Evolutionary conservation across 306 rosid species (phyloP).

Genomic region (Corylus americana): DNA sequence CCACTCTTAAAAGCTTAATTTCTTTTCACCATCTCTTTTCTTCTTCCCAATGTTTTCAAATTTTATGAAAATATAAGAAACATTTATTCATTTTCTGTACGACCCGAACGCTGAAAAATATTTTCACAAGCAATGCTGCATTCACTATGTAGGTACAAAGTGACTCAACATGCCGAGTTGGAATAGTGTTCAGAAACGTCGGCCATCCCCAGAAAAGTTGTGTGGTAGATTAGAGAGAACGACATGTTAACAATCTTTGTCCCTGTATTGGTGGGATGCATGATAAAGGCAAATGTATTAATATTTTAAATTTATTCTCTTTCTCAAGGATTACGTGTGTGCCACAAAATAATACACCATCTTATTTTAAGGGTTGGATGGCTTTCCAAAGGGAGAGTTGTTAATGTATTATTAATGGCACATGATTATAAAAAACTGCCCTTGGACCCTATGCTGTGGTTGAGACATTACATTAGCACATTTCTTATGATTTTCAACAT

Average conservation of each 20-base stretch:
- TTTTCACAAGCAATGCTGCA: no score
- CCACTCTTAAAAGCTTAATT: no score
- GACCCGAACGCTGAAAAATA: no score
- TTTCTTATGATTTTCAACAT: neutral
- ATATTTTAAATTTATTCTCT: slow-evolving; percentile 28
- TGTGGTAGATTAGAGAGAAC: slow-evolving; percentile 41
- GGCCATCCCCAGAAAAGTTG: slow-evolving; percentile 16
- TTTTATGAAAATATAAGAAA: no score
- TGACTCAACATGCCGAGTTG: neutral
- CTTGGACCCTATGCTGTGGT: slow-evolving; percentile 7
- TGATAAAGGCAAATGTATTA: slow-evolving; percentile 32
- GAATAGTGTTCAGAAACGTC: neutral
- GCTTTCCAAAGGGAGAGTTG: slow-evolving; percentile 19
- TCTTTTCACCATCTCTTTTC: no score
- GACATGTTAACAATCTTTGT: slow-evolving; percentile 58
- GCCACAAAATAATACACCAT: slow-evolving; percentile 17
- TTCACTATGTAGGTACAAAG: neutral
- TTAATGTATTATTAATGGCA: slow-evolving; percentile 21
- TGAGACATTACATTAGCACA: neutral
- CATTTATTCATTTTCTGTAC: no score
- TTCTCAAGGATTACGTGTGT: slow-evolving; percentile 45
- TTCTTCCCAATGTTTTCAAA: no score
- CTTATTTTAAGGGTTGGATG: slow-evolving; percentile 26
- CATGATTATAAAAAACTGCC: slow-evolving; percentile 34
- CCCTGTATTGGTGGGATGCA: slow-evolving; percentile 56